A percentile compares a stretch with the other conserved stretches of the same genome.
These are phyloP conservation scores for Lomentospora prolificans DNA, from an alignment of 2,329 filamentous ascomycete genomes.

Conservation along the genomic window DNA sequence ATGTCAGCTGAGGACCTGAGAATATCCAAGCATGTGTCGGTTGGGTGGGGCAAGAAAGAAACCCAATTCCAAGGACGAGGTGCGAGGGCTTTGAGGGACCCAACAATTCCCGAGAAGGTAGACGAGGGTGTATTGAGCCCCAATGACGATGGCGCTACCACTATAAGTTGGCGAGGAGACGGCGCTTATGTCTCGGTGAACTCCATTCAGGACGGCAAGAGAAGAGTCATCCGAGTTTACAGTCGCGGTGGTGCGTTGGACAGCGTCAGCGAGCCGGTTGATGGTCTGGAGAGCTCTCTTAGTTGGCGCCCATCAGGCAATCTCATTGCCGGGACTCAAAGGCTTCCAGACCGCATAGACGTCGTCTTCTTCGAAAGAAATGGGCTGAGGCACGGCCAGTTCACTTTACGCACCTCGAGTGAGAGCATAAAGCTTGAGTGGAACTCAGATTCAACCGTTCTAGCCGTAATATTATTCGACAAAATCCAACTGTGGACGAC, in stretches of 20 bases:
- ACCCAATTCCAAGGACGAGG: slow-evolving; percentile 94
- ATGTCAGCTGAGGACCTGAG: slow-evolving; percentile 70
- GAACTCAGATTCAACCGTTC: slow-evolving; percentile 86
- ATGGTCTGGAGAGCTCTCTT: slow-evolving; percentile 75
- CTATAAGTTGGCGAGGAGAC: slow-evolving; percentile 89
- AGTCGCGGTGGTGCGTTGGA: slow-evolving; percentile 84
- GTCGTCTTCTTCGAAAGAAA: slow-evolving; percentile 96
- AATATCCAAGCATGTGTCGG: slow-evolving; percentile 86
- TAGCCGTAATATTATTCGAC: slow-evolving; percentile 68
- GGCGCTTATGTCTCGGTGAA: slow-evolving; percentile 86
- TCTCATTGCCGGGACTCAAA: slow-evolving; percentile 76
- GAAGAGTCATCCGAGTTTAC: slow-evolving; percentile 81
- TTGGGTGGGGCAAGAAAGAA: slow-evolving; percentile 97
- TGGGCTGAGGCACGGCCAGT: slow-evolving; percentile 91
- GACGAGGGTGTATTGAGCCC: slow-evolving; percentile 71
- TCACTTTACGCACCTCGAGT: slow-evolving; percentile 61
- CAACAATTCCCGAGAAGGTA: slow-evolving; percentile 86
- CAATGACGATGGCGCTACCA: slow-evolving; percentile 60
- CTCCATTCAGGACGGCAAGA: slow-evolving; percentile 55
- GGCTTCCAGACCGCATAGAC: slow-evolving; percentile 57
- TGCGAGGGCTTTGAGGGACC: slow-evolving; percentile 77
- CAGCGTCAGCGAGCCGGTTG: slow-evolving; percentile 88
- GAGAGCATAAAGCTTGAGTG: slow-evolving; percentile 59
- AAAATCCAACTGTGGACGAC: slow-evolving; percentile 91
- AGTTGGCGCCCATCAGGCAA: slow-evolving; percentile 92